phyloP scores from a whole-genome alignment of 352 stramenopile species.

The Blastocystis sp. region DNA sequence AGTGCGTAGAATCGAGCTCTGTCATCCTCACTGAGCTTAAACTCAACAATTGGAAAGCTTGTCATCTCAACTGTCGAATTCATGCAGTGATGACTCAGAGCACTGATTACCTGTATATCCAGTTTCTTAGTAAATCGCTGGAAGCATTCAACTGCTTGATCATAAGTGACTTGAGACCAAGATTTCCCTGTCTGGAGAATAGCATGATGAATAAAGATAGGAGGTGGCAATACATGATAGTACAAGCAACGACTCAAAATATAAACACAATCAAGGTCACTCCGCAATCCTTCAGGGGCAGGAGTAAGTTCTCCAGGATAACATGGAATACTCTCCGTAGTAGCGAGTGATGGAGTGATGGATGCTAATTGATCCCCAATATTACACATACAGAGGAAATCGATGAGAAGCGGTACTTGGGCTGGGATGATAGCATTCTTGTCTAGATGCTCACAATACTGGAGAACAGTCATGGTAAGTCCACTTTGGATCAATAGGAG shows the following conservation, averaged over 20 bases:
- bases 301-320: not conserved
- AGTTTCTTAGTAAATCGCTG: not conserved
- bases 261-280: not conserved
- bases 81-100: not conserved
- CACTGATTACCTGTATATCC: not conserved
- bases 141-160: not conserved
- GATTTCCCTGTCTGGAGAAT: not conserved
- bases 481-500: not conserved
- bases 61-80: not conserved
- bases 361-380: not conserved
- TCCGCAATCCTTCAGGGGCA: not conserved
- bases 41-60: not conserved
- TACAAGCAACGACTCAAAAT: not conserved
- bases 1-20: slow-evolving; percentile 25
- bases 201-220: not conserved
- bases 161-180: not conserved
- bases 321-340: not conserved
- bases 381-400: slow-evolving; percentile 7
- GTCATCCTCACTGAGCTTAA: slow-evolving; percentile 33
- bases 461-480: not conserved
- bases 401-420: slow-evolving; percentile 37
- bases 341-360: not conserved
- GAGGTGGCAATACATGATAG: slow-evolving; percentile 3
- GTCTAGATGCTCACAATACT: slow-evolving; percentile 11
- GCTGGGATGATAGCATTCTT: not conserved